A percentile compares a stretch with the other conserved stretches of the same genome.
Conservation (phyloP, 345 rosid genomes). For the Eucalyptus decipiens region DNA sequence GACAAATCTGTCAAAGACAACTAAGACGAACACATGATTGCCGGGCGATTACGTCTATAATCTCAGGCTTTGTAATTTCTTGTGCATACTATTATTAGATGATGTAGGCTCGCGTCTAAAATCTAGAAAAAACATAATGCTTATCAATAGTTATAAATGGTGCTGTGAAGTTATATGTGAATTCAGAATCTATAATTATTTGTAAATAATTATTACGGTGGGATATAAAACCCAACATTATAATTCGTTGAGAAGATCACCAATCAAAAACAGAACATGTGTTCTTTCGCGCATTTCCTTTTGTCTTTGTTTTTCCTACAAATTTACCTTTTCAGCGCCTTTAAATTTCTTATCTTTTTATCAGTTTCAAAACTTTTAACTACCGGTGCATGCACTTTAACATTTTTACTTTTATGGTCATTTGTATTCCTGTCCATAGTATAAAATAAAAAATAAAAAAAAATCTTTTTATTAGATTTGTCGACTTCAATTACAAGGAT, state of each 20-base stretch:
- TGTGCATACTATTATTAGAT: neutral
- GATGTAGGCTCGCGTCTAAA: neutral
- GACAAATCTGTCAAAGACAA: neutral
- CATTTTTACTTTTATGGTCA: neutral
- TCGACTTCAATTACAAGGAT: neutral
- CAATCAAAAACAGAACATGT: neutral
- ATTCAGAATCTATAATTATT: neutral
- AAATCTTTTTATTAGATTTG: neutral
- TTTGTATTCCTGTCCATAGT: neutral
- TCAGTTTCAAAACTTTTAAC: neutral
- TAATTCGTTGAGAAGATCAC: neutral
- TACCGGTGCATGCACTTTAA: neutral
- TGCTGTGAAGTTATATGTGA: neutral
- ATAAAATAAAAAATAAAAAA: no score
- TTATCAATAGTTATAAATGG: neutral
- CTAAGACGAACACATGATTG: neutral
- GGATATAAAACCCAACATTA: neutral
- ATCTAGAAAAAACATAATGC: neutral
- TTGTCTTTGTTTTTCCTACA: neutral
- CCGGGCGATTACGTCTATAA: neutral
- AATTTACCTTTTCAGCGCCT: neutral
- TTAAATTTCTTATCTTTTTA: neutral
- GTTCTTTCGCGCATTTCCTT: neutral
- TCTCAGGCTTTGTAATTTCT: neutral
- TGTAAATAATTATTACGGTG: neutral